Conservation (phyloP, 1,139 yeast genomes). For the Taphrina communis region DNA sequence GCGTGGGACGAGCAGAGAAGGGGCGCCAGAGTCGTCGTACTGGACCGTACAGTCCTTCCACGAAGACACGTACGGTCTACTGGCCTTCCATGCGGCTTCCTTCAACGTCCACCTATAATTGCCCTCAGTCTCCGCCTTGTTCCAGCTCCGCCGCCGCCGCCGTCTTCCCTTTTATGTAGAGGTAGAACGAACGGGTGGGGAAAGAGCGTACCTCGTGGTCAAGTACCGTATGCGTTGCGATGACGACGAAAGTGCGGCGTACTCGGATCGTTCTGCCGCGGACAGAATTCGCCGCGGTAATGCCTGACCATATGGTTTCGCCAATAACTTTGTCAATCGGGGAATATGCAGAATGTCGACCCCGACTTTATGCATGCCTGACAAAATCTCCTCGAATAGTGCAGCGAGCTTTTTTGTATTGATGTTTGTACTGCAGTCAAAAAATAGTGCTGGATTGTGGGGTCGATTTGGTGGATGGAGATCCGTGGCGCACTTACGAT, state of each 20-base stretch:
- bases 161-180: too few species aligned
- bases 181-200: not conserved
- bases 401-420: not conserved
- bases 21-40: slow-evolving; percentile 19
- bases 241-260: not conserved
- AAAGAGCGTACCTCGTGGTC: slow-evolving; percentile 18
- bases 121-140: not conserved
- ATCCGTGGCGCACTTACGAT: too few species aligned
- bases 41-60: slow-evolving; percentile 32
- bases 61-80: slow-evolving; percentile 25
- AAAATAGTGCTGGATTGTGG: not conserved
- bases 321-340: slow-evolving; percentile 14
- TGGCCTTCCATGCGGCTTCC: slow-evolving; percentile 39
- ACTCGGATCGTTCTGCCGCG: slow-evolving; percentile 10
- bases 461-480: not conserved
- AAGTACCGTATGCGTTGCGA: slow-evolving; percentile 13
- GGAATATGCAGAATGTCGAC: slow-evolving; percentile 34
- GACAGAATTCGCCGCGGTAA: slow-evolving; percentile 34
- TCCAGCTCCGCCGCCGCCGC: too few species aligned
- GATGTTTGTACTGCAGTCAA: slow-evolving; percentile 7
- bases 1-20: not conserved
- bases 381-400: too few species aligned
- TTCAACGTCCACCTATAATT: slow-evolving; percentile 30
- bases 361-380: slow-evolving; percentile 26
- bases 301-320: slow-evolving; percentile 3